phyloP scores from a whole-genome alignment of 306 rosid species.

The Herpetospermum pedunculosum region DNA sequence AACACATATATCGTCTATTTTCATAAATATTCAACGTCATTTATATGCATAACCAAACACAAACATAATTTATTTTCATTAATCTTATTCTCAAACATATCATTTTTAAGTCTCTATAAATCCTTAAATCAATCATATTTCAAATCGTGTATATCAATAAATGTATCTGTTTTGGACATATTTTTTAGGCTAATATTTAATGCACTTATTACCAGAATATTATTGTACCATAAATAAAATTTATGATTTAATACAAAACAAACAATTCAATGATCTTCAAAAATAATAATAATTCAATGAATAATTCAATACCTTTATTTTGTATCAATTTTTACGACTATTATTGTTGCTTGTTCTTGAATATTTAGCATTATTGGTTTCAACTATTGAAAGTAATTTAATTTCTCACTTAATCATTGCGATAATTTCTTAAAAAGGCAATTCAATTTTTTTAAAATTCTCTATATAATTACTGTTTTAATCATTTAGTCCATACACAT shows the following conservation, averaged over 20 bases:
- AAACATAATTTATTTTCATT: no score
- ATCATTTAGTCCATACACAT: neutral
- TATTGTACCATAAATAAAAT: no score
- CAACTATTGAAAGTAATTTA: neutral
- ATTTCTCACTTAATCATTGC: neutral
- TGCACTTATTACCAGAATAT: no score
- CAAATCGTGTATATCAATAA: no score
- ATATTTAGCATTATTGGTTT: conserved; percentile 1
- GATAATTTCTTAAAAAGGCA: neutral
- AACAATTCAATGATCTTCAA: neutral
- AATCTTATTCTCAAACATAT: no score
- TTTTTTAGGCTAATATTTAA: neutral
- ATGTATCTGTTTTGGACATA: no score
- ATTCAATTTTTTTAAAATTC: no score
- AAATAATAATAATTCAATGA: neutral
- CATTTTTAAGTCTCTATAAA: no score
- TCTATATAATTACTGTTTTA: neutral
- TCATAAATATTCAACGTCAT: no score
- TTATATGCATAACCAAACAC: no score
- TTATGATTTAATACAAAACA: neutral
- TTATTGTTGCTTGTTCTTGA: conserved; percentile 1
- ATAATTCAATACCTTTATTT: neutral
- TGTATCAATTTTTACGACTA: neutral
- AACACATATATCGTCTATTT: no score
- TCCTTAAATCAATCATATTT: no score